Evolutionary conservation across 306 rosid species (phyloP).

Genomic region (Inga oerstediana): DNA sequence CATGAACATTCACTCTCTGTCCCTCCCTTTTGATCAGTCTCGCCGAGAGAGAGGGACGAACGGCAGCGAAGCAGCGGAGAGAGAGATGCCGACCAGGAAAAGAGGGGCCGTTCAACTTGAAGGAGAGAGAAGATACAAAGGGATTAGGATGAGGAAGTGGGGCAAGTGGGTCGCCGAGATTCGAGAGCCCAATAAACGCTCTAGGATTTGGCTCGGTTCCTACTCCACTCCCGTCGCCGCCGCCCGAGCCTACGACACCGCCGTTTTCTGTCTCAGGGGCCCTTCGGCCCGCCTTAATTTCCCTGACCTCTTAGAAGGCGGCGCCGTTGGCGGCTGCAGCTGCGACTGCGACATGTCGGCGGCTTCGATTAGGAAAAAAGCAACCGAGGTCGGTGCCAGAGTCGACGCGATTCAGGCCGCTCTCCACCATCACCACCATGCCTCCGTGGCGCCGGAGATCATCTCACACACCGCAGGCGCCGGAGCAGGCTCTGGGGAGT

Average conservation of each 20-base stretch:
- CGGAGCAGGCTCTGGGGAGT: slow-evolving; percentile 38
- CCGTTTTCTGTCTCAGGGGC: slow-evolving; percentile 84
- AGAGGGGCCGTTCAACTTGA: slow-evolving; percentile 39
- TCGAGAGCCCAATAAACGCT: slow-evolving; percentile 95
- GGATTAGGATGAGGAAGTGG: slow-evolving; percentile 99
- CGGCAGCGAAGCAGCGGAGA: slow-evolving; percentile 3
- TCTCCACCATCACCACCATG: slow-evolving; percentile 45
- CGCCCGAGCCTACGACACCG: slow-evolving; percentile 96
- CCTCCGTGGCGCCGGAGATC: slow-evolving; percentile 33
- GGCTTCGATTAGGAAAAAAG: slow-evolving; percentile 81
- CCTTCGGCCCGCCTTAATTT: slow-evolving; percentile 92
- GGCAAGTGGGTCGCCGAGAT: slow-evolving; percentile 99
- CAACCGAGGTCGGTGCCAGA: slow-evolving; percentile 90
- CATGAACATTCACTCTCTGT: slow-evolving; percentile 44
- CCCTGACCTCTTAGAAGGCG: slow-evolving; percentile 63
- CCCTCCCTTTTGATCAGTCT: slow-evolving; percentile 28
- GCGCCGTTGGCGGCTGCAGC: slow-evolving; percentile 32
- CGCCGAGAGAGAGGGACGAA: slow-evolving; percentile 23
- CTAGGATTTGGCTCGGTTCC: slow-evolving; percentile 96
- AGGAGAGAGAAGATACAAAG: slow-evolving; percentile 83
- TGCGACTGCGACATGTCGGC: slow-evolving; percentile 70
- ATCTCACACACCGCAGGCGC: slow-evolving; percentile 26
- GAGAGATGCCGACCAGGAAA: slow-evolving; percentile 37
- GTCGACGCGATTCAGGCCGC: slow-evolving; percentile 85
- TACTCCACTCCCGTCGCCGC: slow-evolving; percentile 95